A percentile compares a stretch with the other conserved stretches of the same genome.
These are phyloP conservation scores for Amanita pseudoporphyria DNA, from an alignment of 768 basidiomycete species.

Conservation along the genomic window DNA sequence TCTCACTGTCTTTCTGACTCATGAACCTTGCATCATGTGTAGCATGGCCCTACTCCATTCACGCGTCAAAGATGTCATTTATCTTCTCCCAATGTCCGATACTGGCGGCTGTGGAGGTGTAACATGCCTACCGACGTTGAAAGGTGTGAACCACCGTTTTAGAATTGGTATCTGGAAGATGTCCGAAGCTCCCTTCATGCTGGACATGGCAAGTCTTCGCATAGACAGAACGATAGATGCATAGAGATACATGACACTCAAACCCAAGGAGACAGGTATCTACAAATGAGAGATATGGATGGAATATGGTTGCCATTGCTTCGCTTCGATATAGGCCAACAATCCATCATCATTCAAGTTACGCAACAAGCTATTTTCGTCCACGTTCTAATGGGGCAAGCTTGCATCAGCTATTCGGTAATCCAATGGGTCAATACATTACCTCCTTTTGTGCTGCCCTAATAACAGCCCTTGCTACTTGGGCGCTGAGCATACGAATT, in stretches of 20 bases:
- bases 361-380: conserved; percentile 37
- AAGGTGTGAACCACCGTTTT: conserved; percentile 87
- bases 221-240: conserved; percentile 30
- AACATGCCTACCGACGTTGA: conserved; percentile 68
- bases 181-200: conserved; percentile 8
- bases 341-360: conserved; percentile 38
- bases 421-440: conserved; percentile 12
- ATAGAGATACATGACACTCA: conserved; percentile 13
- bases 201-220: conserved; percentile 13
- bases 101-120: conserved; percentile 85
- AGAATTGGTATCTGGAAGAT: conserved; percentile 59
- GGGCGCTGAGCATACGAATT: conserved; percentile 56
- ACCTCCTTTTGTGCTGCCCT: conserved; percentile 57
- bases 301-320: conserved; percentile 44
- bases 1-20: conserved; percentile 77
- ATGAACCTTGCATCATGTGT: conserved; percentile 98
- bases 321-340: conserved; percentile 38
- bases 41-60: conserved; percentile 94
- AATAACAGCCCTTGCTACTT: conserved; percentile 54
- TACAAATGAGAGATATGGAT: conserved; percentile 21
- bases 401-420: background rate
- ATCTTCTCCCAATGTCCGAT: conserved; percentile 57
- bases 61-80: conserved; percentile 81
- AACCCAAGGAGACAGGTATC: conserved; percentile 6
- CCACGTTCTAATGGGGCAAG: conserved; percentile 25